Evolutionary conservation across 2,329 filamentous ascomycete genomes (phyloP), one percentile per base, ranked within the genome.

Genomic region (Lecanicillium sp.): DNA sequence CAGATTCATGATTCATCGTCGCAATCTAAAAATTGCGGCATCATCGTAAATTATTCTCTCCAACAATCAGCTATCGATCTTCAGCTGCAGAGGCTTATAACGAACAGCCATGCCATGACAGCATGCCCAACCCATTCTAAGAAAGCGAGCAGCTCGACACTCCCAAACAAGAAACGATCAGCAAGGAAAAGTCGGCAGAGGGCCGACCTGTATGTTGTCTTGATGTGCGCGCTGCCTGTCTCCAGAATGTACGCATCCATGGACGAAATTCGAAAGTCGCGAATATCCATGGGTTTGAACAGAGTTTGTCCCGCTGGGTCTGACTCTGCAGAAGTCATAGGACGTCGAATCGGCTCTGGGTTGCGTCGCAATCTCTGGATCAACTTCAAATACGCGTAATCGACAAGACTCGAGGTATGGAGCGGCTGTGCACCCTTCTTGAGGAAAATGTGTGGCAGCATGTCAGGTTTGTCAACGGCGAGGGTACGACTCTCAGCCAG

Each of bases 401-500:
- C 70, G 4, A 59, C n/a, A 8, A 64, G 49, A 23, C 53, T 67
- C 1, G 60, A 55, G 3, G 64, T 58, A 19, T 64, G 58, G 23
- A 74, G 54, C 4, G 65, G 58, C 4, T 63, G 59, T 3, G 65
- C 54, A 1, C 62, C 60, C 36, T 62, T 69, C 54, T 70, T 71
- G 33, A 73, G 54, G 23, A 74, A 67, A 7, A 74, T 56, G 26
- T 65, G 65, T 15, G 68, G 67, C 9, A 86, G 62, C 2, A 79
- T 55, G 11, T 78, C 68, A 1, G 77, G 74, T 11, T 70, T 70
- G 5, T 80, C 78, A 9, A 83, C 63, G 65, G 70, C 75, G 7
- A 84, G 60, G 0, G 81, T 86, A 32, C 70, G 66, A 53, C 74
- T 83, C 50, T 81, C 79, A 37, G 75, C 61, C 58, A 78, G 59